phyloP scores from a whole-genome alignment of 2,329 filamentous ascomycete genomes.

The Talaromyces albobiverticillius region DNA sequence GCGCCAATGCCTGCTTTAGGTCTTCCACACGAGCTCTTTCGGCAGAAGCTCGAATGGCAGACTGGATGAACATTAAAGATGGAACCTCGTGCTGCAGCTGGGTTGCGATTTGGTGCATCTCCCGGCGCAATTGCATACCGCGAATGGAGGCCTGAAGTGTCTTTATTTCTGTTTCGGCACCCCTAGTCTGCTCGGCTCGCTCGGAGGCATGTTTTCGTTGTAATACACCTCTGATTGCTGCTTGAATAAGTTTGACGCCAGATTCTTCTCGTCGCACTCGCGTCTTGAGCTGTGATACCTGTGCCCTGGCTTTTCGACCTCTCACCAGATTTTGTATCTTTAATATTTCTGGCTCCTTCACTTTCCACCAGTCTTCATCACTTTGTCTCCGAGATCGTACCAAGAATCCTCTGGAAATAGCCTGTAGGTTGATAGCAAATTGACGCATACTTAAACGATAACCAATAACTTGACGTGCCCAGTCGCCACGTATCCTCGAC shows the following conservation, averaged over 20 bases:
- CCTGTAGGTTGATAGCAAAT: constrained; percentile 79
- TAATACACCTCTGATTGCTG: constrained; percentile 52
- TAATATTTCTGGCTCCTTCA: constrained; percentile 68
- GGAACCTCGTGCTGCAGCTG: constrained; percentile 26
- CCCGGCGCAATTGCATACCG: constrained; percentile 50
- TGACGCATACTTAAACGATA: constrained; percentile 80
- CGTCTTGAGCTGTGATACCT: constrained; percentile 42
- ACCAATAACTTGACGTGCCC: constrained; percentile 74
- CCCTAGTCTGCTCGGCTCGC: constrained; percentile 61
- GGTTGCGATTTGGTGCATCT: constrained; percentile 23
- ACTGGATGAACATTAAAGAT: constrained; percentile 35
- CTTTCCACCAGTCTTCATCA: constrained; percentile 69
- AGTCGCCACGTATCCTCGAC: constrained; percentile 81
- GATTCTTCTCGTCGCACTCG: constrained; percentile 39
- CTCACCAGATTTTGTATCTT: constrained; percentile 79
- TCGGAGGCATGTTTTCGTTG: constrained; percentile 39
- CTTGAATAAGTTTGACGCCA: constrained; percentile 52
- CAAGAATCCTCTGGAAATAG: constrained; percentile 72
- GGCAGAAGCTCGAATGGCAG: constrained; percentile 33
- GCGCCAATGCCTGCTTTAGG: constrained; percentile 41
- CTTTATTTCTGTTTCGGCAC: constrained; percentile 61
- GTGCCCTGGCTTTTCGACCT: constrained; percentile 45
- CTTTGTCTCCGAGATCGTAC: constrained; percentile 62
- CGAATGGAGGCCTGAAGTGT: constrained; percentile 59
- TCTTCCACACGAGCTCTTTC: constrained; percentile 37